Conservation (phyloP, 179 eudicot species). For the Nepenthes alata region DNA sequence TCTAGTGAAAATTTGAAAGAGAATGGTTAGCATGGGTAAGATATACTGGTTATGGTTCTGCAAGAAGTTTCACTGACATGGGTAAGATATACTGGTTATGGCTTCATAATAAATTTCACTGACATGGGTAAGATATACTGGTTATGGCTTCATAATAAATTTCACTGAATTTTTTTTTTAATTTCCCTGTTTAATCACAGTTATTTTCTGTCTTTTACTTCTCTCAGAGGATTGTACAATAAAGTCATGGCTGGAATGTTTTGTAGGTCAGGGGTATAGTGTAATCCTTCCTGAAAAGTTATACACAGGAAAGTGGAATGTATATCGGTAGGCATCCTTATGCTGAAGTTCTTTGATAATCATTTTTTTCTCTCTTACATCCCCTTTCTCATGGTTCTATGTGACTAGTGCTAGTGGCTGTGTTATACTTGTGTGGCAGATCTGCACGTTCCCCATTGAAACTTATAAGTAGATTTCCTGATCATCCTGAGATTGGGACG, state of each 20-base stretch:
- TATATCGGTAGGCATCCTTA: conserved; percentile 57
- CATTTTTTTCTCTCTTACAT: background rate
- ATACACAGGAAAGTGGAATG: conserved; percentile 94
- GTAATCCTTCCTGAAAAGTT: conserved; percentile 91
- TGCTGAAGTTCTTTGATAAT: conserved; percentile 7
- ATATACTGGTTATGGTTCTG: too few species aligned
- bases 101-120: too few species aligned
- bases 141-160: too few species aligned
- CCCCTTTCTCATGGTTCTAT: background rate
- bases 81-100: too few species aligned
- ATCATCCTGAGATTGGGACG: conserved; percentile 82
- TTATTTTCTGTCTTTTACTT: too few species aligned
- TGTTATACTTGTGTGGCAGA: conserved; percentile 34
- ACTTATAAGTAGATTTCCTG: conserved; percentile 56
- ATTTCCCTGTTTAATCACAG: too few species aligned
- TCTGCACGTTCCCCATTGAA: conserved; percentile 67
- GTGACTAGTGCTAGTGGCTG: background rate
- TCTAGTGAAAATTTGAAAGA: too few species aligned
- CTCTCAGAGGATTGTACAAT: background rate
- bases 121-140: too few species aligned
- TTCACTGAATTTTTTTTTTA: too few species aligned
- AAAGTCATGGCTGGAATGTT: conserved; percentile 13
- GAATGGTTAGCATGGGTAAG: too few species aligned
- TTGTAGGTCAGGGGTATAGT: conserved; percentile 65
- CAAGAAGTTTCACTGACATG: too few species aligned